A percentile compares a stretch with the other conserved stretches of the same genome.
These are phyloP conservation scores for Mortierella sp. DNA, from an alignment of 371 early-diverging fungal genomes.

Conservation along the genomic window DNA sequence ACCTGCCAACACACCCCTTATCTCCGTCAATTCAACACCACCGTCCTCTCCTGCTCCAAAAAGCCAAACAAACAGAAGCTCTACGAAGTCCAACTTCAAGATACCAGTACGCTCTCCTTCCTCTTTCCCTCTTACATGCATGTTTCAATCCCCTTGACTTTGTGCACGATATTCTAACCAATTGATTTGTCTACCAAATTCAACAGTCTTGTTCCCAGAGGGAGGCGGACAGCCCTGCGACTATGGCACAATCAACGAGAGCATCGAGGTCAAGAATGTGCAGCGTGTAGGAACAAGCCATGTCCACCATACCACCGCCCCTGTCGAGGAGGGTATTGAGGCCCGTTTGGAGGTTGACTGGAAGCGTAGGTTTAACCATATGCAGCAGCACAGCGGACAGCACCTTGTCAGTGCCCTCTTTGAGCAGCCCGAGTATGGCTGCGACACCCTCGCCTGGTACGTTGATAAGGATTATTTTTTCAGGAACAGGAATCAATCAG, in stretches of 20 bases:
- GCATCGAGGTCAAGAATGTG: conserved; percentile 68
- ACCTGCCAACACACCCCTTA: conserved; percentile 62
- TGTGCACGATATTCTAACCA: background rate
- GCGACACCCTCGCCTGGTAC: conserved; percentile 80
- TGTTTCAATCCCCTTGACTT: background rate
- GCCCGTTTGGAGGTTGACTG: conserved; percentile 76
- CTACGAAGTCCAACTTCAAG: conserved; percentile 60
- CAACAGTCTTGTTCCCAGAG: conserved; percentile 77
- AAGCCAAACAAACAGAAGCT: conserved; percentile 58
- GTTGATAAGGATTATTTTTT: background rate
- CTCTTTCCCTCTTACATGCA: background rate
- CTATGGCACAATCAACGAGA: conserved; percentile 70
- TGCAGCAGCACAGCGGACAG: conserved; percentile 88
- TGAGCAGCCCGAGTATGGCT: conserved; percentile 68
- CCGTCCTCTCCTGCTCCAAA: conserved; percentile 57
- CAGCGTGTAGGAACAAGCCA: conserved; percentile 72
- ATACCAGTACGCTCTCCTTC: conserved; percentile 48
- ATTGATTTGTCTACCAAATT: background rate
- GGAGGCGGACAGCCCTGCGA: conserved; percentile 85
- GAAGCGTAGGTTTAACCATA: conserved; percentile 80
- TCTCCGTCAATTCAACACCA: conserved; percentile 51
- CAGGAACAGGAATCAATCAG: background rate
- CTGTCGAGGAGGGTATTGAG: conserved; percentile 63
- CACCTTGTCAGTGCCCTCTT: conserved; percentile 82
- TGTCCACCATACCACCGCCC: conserved; percentile 72